Conservation (phyloP, 352 stramenopile genomes). For the Blastocystis sp. region DNA sequence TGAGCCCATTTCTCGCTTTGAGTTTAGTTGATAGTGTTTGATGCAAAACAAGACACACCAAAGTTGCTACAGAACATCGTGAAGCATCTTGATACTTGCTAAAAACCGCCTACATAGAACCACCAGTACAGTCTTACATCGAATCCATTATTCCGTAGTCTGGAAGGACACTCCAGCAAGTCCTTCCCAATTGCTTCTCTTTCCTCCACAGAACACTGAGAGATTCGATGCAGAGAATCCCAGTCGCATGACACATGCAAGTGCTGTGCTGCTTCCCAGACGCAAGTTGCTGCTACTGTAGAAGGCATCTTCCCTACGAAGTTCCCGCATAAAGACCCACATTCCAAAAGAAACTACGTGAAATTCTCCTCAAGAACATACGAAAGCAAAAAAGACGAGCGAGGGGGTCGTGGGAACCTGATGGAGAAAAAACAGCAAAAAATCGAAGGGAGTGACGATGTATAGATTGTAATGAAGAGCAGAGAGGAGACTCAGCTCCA, state of each 20-base stretch:
- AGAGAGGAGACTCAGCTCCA: neutral
- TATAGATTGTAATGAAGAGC: neutral
- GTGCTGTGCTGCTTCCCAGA: neutral
- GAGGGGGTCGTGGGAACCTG: neutral
- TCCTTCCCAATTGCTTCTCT: neutral
- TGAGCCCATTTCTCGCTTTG: neutral
- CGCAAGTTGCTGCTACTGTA: neutral
- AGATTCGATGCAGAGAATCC: too few species aligned
- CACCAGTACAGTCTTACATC: neutral
- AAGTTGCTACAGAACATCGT: neutral
- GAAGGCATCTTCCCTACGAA: neutral
- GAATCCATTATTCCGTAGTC: neutral
- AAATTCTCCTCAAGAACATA: neutral
- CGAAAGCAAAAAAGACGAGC: neutral
- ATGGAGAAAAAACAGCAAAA: neutral
- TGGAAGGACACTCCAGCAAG: neutral
- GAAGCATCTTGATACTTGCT: neutral
- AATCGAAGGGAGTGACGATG: constrained; percentile 39
- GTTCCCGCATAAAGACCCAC: neutral
- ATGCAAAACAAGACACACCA: neutral
- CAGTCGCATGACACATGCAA: neutral
- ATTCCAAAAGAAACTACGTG: constrained; percentile 6
- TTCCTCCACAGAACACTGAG: neutral
- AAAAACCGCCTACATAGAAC: neutral
- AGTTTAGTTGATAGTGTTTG: constrained; percentile 27